phyloP scores from a whole-genome alignment of 495 filamentous ascomycete genomes.

The Hyaloscypha finlandica region DNA sequence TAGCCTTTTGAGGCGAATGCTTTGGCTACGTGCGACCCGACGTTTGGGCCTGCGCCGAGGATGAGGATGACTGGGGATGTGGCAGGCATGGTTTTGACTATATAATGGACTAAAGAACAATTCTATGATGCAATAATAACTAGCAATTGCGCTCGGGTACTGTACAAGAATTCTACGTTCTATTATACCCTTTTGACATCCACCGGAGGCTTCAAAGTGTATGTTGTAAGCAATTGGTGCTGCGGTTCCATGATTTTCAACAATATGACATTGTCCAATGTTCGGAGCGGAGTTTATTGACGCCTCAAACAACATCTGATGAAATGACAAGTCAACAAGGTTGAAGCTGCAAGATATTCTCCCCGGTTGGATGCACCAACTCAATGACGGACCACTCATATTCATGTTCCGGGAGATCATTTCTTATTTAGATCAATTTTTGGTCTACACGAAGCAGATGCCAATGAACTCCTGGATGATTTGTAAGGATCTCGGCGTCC shows the following conservation, averaged over 20 bases:
- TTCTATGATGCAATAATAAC: background rate
- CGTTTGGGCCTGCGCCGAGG: constrained; percentile 14
- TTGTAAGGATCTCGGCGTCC: no score
- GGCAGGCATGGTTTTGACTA: constrained; percentile 6
- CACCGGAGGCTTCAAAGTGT: no score
- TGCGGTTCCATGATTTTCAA: no score
- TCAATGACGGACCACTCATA: no score
- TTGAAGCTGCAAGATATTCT: no score
- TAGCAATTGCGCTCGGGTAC: background rate
- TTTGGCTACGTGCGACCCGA: constrained; percentile 20
- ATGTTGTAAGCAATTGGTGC: background rate
- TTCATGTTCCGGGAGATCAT: no score
- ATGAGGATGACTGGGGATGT: constrained; percentile 22
- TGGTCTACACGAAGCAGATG: no score
- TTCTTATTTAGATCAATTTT: no score
- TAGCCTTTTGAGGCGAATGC: constrained; percentile 49
- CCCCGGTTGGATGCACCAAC: no score
- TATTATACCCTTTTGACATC: background rate
- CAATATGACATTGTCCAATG: no score
- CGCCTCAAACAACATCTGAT: background rate
- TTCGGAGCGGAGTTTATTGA: background rate
- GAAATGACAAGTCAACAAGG: background rate
- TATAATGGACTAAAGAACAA: background rate
- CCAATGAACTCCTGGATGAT: no score
- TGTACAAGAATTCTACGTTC: background rate